phyloP scores from a whole-genome alignment of 2,329 filamentous ascomycete species.

The Alternaria triticimaculans region DNA sequence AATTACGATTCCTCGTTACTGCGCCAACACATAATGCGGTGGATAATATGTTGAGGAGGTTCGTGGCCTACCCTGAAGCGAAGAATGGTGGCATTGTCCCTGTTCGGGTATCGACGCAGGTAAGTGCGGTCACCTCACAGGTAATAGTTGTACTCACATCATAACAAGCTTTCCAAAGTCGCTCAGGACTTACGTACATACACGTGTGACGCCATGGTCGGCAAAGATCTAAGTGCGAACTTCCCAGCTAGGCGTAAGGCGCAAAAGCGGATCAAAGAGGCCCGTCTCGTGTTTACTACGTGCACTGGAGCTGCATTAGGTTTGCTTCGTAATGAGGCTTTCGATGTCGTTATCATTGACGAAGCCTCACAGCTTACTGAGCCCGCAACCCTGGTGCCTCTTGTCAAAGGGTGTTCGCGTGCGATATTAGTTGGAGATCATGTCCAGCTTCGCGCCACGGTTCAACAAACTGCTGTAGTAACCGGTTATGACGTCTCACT shows the following conservation, averaged over 20 bases:
- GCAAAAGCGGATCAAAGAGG: conserved; percentile 46
- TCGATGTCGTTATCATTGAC: conserved; percentile 54
- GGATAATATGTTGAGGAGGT: conserved; percentile 51
- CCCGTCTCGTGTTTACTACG: conserved; percentile 54
- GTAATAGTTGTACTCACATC: background rate
- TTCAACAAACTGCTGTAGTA: conserved; percentile 45
- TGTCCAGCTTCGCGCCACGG: conserved; percentile 55
- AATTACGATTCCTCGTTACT: conserved; percentile 46
- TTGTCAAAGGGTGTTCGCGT: conserved; percentile 53
- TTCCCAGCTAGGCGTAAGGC: conserved; percentile 44
- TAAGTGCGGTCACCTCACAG: conserved; percentile 9
- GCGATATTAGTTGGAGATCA: conserved; percentile 57
- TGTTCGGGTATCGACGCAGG: conserved; percentile 30
- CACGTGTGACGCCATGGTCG: conserved; percentile 43
- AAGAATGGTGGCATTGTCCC: conserved; percentile 14
- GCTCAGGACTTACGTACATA: conserved; percentile 22
- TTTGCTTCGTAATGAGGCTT: conserved; percentile 49
- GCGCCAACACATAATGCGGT: conserved; percentile 57
- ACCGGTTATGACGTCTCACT: conserved; percentile 52
- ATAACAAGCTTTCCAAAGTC: conserved; percentile 29
- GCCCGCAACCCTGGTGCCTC: conserved; percentile 31
- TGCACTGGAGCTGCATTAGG: conserved; percentile 54
- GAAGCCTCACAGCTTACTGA: conserved; percentile 59
- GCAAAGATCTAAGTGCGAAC: conserved; percentile 41
- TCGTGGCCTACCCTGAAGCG: conserved; percentile 12